Evolutionary conservation across 108 stramenopile genomes (phyloP), one percentile per base, ranked within the genome.

Genomic region (Seminavis robusta): DNA sequence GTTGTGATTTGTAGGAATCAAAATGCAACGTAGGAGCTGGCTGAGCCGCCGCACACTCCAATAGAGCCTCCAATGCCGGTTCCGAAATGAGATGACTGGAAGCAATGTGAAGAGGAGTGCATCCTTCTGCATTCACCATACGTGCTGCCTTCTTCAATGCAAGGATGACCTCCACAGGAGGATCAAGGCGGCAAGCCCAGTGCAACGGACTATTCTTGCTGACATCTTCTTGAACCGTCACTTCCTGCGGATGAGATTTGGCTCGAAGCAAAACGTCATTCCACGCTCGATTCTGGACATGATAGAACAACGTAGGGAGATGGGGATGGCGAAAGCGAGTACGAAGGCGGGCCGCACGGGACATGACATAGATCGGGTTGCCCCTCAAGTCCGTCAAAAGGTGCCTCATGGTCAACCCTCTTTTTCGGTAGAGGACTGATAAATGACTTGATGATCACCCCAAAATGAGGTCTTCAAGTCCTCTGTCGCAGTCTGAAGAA

Each of bases 141-240:
- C 61, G 26, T 29, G 16, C 17, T 41, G 71, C 67, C 11, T 59
- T 62, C 0, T 75, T 44, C 19, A 88, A 49, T 10, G 77, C 64
- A 15, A 40, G 36, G 19, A 84, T 58, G 9, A 84, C 59, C 17
- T 71, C 65, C 8, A 75, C 69, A 5, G 81, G 72, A 9, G 81
- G 81, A 53, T 75, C 68, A 23, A 75, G 65, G 28, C 80, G 76
- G 48, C 76, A 80, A 21, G 76, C 77, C 48, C 49, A 60, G 53
- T 84, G 80, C 17, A 83, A 36, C 25, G 83, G 71, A 13, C 83
- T 88, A 43, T 77, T 49, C n/a, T 66, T 70, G 11, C 43, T 56
- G 37, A 50, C 9, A n/a, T 71, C 76, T n/a, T 77, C 76, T n/a
- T 47, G 24, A 9, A 47, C 19, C 1, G 45, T 38, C 8, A 77